Evolutionary conservation across 495 filamentous ascomycete species (phyloP).

Genomic region (Neurospora sp.): DNA sequence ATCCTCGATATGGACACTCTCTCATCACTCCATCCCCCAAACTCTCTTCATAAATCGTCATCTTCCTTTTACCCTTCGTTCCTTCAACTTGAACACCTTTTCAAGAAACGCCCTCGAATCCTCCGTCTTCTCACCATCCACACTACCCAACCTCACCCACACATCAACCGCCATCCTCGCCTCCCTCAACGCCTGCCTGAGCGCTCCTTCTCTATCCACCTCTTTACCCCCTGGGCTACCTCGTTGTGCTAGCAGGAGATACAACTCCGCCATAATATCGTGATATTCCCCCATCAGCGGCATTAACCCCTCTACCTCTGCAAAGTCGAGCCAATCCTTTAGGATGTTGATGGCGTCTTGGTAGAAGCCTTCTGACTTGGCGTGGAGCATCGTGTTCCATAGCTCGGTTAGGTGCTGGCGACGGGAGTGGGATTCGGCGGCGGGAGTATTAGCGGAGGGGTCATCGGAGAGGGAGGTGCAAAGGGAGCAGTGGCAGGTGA

Average conservation of each 20-base stretch:
- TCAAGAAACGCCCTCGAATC: conserved; percentile 14
- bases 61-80: background rate
- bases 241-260: conserved; percentile 23
- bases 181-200: conserved; percentile 21
- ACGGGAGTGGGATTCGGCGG: conserved; percentile 26
- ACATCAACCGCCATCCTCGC: conserved; percentile 28
- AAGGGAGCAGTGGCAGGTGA: conserved; percentile 31
- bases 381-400: conserved; percentile 22
- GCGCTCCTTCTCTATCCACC: conserved; percentile 10
- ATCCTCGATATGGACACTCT: background rate
- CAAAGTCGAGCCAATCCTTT: conserved; percentile 22
- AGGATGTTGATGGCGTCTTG: conserved; percentile 25
- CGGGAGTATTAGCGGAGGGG: background rate
- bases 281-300: conserved; percentile 27
- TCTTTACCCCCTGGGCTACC: conserved; percentile 5
- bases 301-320: conserved; percentile 22
- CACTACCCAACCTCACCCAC: conserved; percentile 27
- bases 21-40: background rate
- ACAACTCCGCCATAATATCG: conserved; percentile 26
- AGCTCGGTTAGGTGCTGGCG: too few relatives aligned
- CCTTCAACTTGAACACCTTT: conserved; percentile 6
- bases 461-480: conserved; percentile 24
- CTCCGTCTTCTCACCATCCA: conserved; percentile 22
- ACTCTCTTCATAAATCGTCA: background rate
- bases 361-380: conserved; percentile 22